Percentiles rank a stretch among this genome's conserved stretches.
Evolutionary conservation across 257 asterid genomes (phyloP).

Genomic region (Nyctanthes arbortristis): DNA sequence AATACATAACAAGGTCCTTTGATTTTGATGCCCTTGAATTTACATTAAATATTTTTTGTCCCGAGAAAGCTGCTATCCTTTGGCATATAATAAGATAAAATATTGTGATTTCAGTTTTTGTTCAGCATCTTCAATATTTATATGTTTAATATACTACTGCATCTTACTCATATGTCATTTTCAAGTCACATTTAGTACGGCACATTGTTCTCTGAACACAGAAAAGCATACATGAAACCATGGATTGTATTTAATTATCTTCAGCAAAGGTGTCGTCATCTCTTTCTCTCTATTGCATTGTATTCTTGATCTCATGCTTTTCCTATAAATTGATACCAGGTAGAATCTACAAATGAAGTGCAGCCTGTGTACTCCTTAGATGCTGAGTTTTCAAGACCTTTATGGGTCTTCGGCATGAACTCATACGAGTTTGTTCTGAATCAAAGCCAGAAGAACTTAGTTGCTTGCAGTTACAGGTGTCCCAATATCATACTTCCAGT

Average conservation of each 20-base stretch:
- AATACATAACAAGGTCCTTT: neutral
- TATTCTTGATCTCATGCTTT: slow-evolving; percentile 21
- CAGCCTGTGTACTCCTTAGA: slow-evolving; percentile 64
- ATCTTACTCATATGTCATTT: neutral
- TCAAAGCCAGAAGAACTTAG: slow-evolving; percentile 43
- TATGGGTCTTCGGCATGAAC: slow-evolving; percentile 88
- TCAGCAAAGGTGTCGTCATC: neutral
- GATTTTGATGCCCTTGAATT: neutral
- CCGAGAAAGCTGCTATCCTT: neutral
- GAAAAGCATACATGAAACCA: slow-evolving; percentile 2
- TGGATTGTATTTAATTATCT: neutral
- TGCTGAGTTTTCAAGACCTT: slow-evolving; percentile 89
- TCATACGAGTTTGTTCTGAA: slow-evolving; percentile 71
- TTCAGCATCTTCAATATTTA: neutral
- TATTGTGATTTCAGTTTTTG: neutral
- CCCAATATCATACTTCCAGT: slow-evolving; percentile 15
- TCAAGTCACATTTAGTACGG: neutral
- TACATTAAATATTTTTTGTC: neutral
- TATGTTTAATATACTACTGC: neutral
- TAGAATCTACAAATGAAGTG: slow-evolving; percentile 78
- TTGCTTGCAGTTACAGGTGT: slow-evolving; percentile 94
- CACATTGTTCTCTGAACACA: neutral
- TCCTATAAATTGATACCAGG: slow-evolving; percentile 40
- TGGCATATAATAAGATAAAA: neutral
- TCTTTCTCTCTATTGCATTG: neutral